phyloP scores from a whole-genome alignment of 176 grass and related monocot species.

The Oryza meyeriana region DNA sequence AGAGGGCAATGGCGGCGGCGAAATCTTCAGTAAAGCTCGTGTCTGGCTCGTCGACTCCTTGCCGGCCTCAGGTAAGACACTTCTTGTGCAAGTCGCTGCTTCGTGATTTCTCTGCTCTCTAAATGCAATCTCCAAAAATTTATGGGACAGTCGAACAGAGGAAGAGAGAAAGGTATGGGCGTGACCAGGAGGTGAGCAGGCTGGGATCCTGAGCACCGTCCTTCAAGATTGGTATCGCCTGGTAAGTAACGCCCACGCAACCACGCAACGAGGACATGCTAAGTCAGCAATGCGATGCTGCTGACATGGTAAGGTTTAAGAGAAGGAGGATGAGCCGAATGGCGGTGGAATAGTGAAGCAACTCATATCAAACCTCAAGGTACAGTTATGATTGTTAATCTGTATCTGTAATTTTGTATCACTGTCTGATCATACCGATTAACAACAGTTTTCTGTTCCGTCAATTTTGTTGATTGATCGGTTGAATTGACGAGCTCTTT shows the following conservation, averaged over 20 bases:
- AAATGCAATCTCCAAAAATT: background rate
- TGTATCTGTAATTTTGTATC: background rate
- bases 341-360: conserved; percentile 33
- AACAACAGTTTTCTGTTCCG: background rate
- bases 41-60: conserved; percentile 21
- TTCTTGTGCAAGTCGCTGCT: no score
- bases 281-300: conserved; percentile 1
- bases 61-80: background rate
- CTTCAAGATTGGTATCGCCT: conserved; percentile 43
- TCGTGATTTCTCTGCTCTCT: background rate
- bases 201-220: conserved; percentile 37
- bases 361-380: conserved; percentile 40
- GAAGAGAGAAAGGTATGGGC: background rate
- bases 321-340: background rate
- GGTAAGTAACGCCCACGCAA: conserved; percentile 16
- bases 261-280: background rate
- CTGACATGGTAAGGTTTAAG: background rate
- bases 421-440: no score
- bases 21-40: conserved; percentile 33
- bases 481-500: no score
- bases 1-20: background rate
- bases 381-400: background rate
- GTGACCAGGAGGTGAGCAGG: background rate
- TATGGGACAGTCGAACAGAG: background rate
- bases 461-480: no score